Base-by-base conservation (phyloP, 306 rosid genomes). In the Sphenostylis stenocarpa region DNA sequence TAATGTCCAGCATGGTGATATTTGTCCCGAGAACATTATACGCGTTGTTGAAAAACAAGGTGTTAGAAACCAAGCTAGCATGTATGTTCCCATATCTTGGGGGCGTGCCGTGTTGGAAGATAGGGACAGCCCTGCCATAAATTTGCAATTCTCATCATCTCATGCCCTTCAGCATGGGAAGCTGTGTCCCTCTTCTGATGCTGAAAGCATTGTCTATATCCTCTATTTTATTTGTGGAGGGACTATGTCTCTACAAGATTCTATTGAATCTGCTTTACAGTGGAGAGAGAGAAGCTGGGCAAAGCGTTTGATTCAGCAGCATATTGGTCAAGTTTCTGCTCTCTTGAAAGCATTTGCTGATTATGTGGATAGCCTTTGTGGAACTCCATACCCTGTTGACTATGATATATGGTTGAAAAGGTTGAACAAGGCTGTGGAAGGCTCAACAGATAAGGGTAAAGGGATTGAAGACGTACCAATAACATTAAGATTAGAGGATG, bases 161-260 rank as follows among this genome's bases (percentile, higher is more conserved):
- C 93, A 91, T 78, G 97, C 98, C 29, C 94, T 94, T 74, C 94
- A 94, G 73, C 97, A 91, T 26, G 98, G 98, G 69, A 94, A 91
- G 67, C 86, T 94, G 15, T 94, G 98, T 75, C 96, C 97, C 6
- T 90, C 98, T 39, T 94, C 98, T n/a, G 98, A 94, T 75, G 97
- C 96, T 0, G 98, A 94, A 82, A 94, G 96, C 88, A 86, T 94
- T 41, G 84, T 94, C 62, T 94, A 91, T 76, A 85, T 91, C 3
- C 80, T 91, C 53, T 85, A 85, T 66, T 94, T 82, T n/a, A 49
- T 88, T 48, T 86, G 89, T 39, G 91, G 98, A 17, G 97, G 94
- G 47, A 61, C 78, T 3, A 82, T 87, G 82, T 77, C 84, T 70
- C 92, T 87, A 65, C 98, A 88, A 83, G 98, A 94, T 71, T 94